A percentile compares a stretch with the other conserved stretches of the same genome.
Conservation (phyloP, 108 stramenopile genomes). For the Mayamaea pseudoterrestris region DNA sequence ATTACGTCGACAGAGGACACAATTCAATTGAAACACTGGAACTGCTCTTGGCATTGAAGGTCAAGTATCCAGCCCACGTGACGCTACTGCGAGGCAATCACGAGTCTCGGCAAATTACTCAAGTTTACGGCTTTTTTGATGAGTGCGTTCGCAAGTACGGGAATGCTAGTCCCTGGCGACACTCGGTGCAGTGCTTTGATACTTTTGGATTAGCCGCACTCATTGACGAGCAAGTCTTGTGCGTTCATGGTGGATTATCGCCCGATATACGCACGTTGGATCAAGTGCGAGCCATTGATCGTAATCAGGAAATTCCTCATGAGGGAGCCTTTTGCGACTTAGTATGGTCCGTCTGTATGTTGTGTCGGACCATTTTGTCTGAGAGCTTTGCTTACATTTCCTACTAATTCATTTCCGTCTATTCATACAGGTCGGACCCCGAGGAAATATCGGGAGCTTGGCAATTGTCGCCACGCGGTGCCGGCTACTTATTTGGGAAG, state of each 20-base stretch:
- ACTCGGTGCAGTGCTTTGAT: slow-evolving; percentile 83
- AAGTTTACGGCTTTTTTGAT: slow-evolving; percentile 97
- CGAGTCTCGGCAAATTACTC: slow-evolving; percentile 95
- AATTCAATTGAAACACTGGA: slow-evolving; percentile 83
- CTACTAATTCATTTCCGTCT: too few species aligned
- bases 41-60: slow-evolving; percentile 75
- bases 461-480: slow-evolving; percentile 73
- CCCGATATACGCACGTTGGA: slow-evolving; percentile 92
- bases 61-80: slow-evolving; percentile 75
- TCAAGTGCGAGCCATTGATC: slow-evolving; percentile 87
- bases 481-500: slow-evolving; percentile 88
- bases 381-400: too few species aligned
- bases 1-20: slow-evolving; percentile 93
- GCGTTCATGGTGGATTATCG: slow-evolving; percentile 92
- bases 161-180: slow-evolving; percentile 95
- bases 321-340: slow-evolving; percentile 99
- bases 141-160: slow-evolving; percentile 98
- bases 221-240: slow-evolving; percentile 85
- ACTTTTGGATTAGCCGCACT: slow-evolving; percentile 95
- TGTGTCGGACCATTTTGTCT: too few species aligned
- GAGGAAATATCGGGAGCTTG: slow-evolving; percentile 81
- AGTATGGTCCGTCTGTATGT: too few species aligned
- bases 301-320: slow-evolving; percentile 98
- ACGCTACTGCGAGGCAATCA: slow-evolving; percentile 91
- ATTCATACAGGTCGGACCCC: too few species aligned